Percentiles rank a stretch among this genome's conserved stretches.
Evolutionary conservation across 805 yeast species (phyloP).

Genomic region (Huiozyma sinensis): DNA sequence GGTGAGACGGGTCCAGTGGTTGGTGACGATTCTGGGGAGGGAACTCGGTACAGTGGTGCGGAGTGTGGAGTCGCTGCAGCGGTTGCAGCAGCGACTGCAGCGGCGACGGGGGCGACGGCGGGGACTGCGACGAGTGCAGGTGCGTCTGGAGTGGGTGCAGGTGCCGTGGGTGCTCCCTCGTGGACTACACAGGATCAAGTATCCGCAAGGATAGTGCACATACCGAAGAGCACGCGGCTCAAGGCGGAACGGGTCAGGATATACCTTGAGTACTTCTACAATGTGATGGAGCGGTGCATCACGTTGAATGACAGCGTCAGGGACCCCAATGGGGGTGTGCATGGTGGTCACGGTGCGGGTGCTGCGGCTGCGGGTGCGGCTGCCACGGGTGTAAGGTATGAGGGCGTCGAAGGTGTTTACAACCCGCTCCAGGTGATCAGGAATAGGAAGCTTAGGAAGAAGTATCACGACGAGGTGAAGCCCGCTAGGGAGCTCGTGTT

Average conservation of each 20-base stretch:
- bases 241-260: constrained; percentile 25
- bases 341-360: background rate
- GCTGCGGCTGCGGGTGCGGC: background rate
- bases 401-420: constrained; percentile 55
- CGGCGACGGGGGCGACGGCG: background rate
- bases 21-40: background rate
- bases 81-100: background rate
- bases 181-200: constrained; percentile 1
- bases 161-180: background rate
- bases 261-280: constrained; percentile 39
- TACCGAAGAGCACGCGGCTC: constrained; percentile 16
- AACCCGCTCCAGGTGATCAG: constrained; percentile 79
- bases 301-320: constrained; percentile 10
- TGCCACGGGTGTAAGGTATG: constrained; percentile 11
- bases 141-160: background rate
- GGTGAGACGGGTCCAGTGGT: background rate
- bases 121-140: background rate
- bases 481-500: constrained; percentile 35
- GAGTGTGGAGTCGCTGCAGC: background rate
- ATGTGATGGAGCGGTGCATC: constrained; percentile 35
- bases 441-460: constrained; percentile 49
- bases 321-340: background rate
- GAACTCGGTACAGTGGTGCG: background rate
- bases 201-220: background rate
- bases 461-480: constrained; percentile 30